These are phyloP conservation scores for Saksenaea vasiformis DNA, from an alignment of 371 early-diverging fungal species.

Conservation along the genomic window DNA sequence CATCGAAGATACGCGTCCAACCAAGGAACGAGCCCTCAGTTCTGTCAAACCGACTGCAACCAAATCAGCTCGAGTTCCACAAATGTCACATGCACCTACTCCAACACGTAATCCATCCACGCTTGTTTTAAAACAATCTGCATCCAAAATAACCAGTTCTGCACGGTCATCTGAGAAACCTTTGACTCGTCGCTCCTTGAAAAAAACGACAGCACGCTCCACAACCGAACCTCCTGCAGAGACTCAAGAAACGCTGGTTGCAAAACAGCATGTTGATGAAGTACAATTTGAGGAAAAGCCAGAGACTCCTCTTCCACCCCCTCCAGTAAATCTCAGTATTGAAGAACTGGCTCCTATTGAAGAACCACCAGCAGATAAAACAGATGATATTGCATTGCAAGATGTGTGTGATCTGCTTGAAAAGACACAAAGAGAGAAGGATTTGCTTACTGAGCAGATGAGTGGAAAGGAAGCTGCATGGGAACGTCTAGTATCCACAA, in stretches of 20 bases:
- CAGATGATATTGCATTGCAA: constrained; percentile 17
- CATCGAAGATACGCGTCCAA: constrained; percentile 10
- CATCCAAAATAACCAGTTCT: background rate
- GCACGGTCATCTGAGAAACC: background rate
- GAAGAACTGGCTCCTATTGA: background rate
- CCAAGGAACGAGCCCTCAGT: constrained; percentile 10
- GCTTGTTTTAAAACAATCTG: background rate
- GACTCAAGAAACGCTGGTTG: background rate
- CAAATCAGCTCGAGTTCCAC: constrained; percentile 4
- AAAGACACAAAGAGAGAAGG: constrained; percentile 32
- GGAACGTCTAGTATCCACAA: constrained; percentile 38
- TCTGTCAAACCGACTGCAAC: background rate
- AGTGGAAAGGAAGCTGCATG: constrained; percentile 42
- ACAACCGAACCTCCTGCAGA: background rate
- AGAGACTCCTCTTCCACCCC: background rate
- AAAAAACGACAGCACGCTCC: background rate
- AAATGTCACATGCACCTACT: background rate
- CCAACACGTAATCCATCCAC: constrained; percentile 2
- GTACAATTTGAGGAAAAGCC: background rate
- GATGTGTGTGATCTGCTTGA: constrained; percentile 36
- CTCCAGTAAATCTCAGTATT: background rate
- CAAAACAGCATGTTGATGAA: background rate
- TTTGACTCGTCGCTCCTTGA: background rate
- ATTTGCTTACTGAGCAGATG: constrained; percentile 27
- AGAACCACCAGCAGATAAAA: background rate